These are phyloP conservation scores for Aspergillus sp. DNA, from an alignment of 2,329 filamentous ascomycete species.

Conservation along the genomic window DNA sequence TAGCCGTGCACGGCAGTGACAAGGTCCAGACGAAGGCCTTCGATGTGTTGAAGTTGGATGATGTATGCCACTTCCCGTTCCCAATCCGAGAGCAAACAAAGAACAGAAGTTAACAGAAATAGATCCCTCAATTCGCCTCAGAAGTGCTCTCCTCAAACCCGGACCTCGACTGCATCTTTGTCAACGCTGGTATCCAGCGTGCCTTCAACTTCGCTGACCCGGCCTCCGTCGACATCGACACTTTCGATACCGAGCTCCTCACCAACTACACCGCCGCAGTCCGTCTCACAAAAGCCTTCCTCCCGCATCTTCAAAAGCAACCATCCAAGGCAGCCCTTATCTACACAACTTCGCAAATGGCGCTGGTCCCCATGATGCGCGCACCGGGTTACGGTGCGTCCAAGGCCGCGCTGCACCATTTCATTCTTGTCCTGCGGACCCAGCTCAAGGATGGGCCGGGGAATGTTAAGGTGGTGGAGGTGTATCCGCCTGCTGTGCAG, in stretches of 20 bases:
- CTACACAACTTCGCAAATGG: conserved; percentile 47
- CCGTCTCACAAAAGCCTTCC: conserved; percentile 44
- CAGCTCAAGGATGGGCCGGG: conserved; percentile 38
- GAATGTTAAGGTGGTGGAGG: conserved; percentile 49
- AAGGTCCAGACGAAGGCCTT: conserved; percentile 42
- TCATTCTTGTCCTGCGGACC: conserved; percentile 46
- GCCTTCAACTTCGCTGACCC: conserved; percentile 45
- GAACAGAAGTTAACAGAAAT: neutral
- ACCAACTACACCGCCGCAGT: conserved; percentile 48
- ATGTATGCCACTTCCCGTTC: conserved; percentile 23
- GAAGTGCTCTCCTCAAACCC: conserved; percentile 38
- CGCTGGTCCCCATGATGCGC: conserved; percentile 42
- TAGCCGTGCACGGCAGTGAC: conserved; percentile 40
- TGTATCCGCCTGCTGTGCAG: conserved; percentile 51
- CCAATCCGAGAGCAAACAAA: neutral
- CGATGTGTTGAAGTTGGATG: conserved; percentile 46
- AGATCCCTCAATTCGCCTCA: conserved; percentile 14
- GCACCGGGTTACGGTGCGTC: conserved; percentile 50
- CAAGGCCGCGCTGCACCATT: conserved; percentile 51
- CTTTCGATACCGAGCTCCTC: conserved; percentile 41
- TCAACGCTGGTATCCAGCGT: conserved; percentile 50
- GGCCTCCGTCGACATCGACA: conserved; percentile 39
- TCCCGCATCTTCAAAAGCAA: conserved; percentile 44
- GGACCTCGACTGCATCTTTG: conserved; percentile 47
- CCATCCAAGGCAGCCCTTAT: conserved; percentile 36